Evolutionary conservation across 306 rosid genomes (phyloP).

Genomic region (Lablab purpureus): DNA sequence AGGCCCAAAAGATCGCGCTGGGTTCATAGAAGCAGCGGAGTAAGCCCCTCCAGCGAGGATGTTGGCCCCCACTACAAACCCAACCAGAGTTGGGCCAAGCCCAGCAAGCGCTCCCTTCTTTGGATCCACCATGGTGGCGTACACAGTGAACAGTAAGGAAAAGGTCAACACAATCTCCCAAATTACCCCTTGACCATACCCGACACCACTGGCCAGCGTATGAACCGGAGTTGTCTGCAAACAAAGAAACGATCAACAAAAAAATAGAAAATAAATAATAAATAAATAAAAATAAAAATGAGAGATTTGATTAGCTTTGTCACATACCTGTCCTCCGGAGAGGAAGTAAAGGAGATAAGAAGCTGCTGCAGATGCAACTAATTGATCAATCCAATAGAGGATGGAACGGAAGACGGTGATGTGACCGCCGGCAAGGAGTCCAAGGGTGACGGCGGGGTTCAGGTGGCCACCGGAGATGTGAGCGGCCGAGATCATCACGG

Average conservation of each 20-base stretch:
- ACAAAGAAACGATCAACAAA: background rate
- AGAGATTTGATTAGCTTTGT: too few species aligned
- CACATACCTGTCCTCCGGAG: slow-evolving; percentile 62
- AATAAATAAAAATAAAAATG: too few species aligned
- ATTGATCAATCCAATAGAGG: slow-evolving; percentile 87
- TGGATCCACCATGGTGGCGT: slow-evolving; percentile 88
- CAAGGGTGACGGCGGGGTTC: slow-evolving; percentile 88
- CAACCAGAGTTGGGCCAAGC: slow-evolving; percentile 72
- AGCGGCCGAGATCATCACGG: slow-evolving; percentile 85
- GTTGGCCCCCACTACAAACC: slow-evolving; percentile 89
- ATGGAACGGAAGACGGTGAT: slow-evolving; percentile 75
- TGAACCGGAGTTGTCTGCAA: slow-evolving; percentile 76
- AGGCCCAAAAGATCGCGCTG: slow-evolving; percentile 91
- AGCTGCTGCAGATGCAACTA: slow-evolving; percentile 70
- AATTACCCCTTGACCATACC: slow-evolving; percentile 71
- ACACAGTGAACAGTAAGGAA: slow-evolving; percentile 77
- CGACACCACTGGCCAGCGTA: slow-evolving; percentile 77
- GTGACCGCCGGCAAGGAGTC: slow-evolving; percentile 78
- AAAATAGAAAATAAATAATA: too few species aligned
- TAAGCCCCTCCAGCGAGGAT: slow-evolving; percentile 85
- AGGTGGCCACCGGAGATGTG: slow-evolving; percentile 96
- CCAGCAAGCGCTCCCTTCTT: slow-evolving; percentile 77
- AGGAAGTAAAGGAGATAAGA: slow-evolving; percentile 70
- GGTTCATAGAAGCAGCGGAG: slow-evolving; percentile 89
- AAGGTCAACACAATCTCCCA: slow-evolving; percentile 90